phyloP scores from a whole-genome alignment of 75 land plant genomes.

The Larix kaempferi region DNA sequence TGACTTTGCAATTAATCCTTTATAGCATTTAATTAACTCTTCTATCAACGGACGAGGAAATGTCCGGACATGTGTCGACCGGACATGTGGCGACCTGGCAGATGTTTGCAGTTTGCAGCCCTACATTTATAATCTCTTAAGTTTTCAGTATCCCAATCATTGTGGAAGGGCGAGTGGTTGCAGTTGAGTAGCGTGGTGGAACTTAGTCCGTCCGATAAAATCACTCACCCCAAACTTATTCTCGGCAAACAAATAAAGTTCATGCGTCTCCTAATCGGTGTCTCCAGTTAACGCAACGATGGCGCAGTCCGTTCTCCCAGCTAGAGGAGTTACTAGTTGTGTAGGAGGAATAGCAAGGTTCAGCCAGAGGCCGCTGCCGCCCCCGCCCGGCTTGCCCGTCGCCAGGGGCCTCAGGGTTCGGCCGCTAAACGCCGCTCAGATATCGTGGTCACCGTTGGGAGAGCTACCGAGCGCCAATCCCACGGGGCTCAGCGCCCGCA shows the following conservation, averaged over 20 bases:
- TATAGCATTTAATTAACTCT: no score
- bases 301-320: slow-evolving; percentile 2
- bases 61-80: no score
- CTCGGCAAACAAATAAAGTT: no score
- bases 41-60: no score
- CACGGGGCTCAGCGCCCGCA: not conserved
- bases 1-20: no score
- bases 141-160: no score
- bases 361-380: not conserved
- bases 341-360: not conserved
- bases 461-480: no score
- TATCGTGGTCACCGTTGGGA: not conserved
- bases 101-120: no score
- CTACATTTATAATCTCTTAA: no score
- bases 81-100: no score
- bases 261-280: no score
- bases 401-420: not conserved
- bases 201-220: not conserved
- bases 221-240: no score
- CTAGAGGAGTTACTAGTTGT: not conserved
- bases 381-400: not conserved
- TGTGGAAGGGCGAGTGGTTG: not conserved
- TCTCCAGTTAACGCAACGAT: not conserved
- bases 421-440: not conserved
- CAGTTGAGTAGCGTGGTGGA: not conserved